phyloP scores from a whole-genome alignment of 129 eudicot genomes.

The Lactuca saligna region DNA sequence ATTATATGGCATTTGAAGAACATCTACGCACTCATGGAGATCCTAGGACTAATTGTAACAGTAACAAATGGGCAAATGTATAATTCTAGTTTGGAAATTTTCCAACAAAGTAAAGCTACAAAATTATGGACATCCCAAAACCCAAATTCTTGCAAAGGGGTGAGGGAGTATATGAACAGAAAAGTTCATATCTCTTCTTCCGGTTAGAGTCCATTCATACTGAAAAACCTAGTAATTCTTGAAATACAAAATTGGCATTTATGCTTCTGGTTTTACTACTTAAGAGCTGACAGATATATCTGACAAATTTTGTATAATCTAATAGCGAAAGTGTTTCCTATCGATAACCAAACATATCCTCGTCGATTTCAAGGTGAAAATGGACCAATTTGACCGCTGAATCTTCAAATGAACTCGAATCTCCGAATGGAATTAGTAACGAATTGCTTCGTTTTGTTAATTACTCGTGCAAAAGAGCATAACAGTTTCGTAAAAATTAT shows the following conservation, averaged over 20 bases:
- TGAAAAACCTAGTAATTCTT: slow-evolving; percentile 14
- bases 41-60: not conserved
- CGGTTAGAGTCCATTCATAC: not conserved
- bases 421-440: not conserved
- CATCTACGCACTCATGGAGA: no score
- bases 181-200: not conserved
- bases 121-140: not conserved
- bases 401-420: not conserved
- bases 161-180: not conserved
- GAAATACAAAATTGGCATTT: slow-evolving; percentile 4
- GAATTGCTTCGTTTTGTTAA: slow-evolving; percentile 14
- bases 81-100: not conserved
- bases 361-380: slow-evolving; percentile 8
- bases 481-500: slow-evolving; percentile 3
- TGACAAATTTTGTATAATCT: not conserved
- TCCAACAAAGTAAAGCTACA: not conserved
- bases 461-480: not conserved
- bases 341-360: not conserved
- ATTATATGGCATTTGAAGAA: no score
- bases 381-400: not conserved
- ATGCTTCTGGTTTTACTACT: not conserved
- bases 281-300: not conserved
- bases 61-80: not conserved
- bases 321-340: not conserved
- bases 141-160: not conserved